Evolutionary conservation across 768 basidiomycete genomes (phyloP).

Genomic region (Boletus vermiculosoides): DNA sequence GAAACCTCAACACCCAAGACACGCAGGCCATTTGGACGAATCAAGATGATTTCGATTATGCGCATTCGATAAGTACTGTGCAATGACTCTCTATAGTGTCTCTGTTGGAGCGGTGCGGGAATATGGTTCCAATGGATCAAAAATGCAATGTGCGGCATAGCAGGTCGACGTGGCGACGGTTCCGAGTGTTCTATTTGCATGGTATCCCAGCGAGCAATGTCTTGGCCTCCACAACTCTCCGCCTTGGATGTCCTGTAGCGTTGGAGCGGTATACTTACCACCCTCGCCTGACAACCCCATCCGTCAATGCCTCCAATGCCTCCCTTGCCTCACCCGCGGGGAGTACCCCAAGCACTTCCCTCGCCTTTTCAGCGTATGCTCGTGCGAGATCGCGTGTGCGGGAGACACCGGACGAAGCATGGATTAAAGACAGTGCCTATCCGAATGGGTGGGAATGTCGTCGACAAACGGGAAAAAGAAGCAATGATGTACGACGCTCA

Average conservation of each 20-base stretch:
- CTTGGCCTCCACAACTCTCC: not conserved
- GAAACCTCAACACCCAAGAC: not conserved
- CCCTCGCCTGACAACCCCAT: conserved; percentile 61
- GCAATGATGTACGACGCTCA: conserved; percentile 34
- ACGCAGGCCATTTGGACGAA: not conserved
- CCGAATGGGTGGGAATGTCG: not conserved
- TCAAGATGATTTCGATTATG: not conserved
- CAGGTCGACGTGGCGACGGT: not conserved
- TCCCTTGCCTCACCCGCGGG: conserved; percentile 80
- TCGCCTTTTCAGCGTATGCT: conserved; percentile 73
- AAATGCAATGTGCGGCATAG: not conserved
- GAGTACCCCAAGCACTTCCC: conserved; percentile 61
- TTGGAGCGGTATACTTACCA: conserved; percentile 35
- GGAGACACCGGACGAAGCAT: conserved; percentile 68
- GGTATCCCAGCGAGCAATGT: not conserved
- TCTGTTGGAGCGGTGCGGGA: not conserved
- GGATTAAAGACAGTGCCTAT: conserved; percentile 61
- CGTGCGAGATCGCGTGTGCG: conserved; percentile 77
- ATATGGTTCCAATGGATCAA: not conserved
- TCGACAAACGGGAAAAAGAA: not conserved
- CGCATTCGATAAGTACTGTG: conserved; percentile 1
- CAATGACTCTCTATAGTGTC: not conserved
- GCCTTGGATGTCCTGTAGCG: not conserved
- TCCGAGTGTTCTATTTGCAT: not conserved
- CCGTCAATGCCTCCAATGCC: conserved; percentile 72